Percentiles rank a stretch among this genome's conserved stretches.
Evolutionary conservation across 306 rosid species (phyloP).

Genomic region (Vigna trinervia): DNA sequence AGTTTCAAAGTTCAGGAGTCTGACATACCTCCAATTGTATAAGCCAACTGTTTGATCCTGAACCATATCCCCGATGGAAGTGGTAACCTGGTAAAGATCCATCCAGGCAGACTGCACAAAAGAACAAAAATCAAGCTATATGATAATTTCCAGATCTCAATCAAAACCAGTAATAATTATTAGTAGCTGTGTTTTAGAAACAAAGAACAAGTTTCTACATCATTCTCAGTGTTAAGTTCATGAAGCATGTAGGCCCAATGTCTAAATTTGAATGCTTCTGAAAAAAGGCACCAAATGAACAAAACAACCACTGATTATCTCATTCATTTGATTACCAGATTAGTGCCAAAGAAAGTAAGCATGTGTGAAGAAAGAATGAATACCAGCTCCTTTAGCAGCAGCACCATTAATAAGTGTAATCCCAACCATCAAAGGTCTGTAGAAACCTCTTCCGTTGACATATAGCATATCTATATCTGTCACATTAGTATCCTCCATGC

Average conservation of each 20-base stretch:
- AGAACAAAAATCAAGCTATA: slow-evolving; percentile 35
- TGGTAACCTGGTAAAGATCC: slow-evolving; percentile 62
- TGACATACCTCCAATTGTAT: slow-evolving; percentile 56
- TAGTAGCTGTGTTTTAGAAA: background rate
- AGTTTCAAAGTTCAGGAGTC: slow-evolving; percentile 21
- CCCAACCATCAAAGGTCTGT: slow-evolving; percentile 55
- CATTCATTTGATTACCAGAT: background rate
- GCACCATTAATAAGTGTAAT: slow-evolving; percentile 60
- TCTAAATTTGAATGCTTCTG: slow-evolving; percentile 7
- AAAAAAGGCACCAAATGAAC: slow-evolving; percentile 7
- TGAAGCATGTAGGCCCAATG: slow-evolving; percentile 12
- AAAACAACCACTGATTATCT: slow-evolving; percentile 20
- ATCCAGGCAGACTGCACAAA: slow-evolving; percentile 56
- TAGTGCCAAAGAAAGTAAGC: slow-evolving; percentile 19
- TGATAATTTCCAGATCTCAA: slow-evolving; percentile 47
- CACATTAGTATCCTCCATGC: slow-evolving; percentile 48
- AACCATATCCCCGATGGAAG: slow-evolving; percentile 59
- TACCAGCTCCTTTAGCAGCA: slow-evolving; percentile 68
- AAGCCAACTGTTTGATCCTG: slow-evolving; percentile 64
- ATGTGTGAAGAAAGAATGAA: slow-evolving; percentile 27
- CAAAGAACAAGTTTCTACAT: slow-evolving; percentile 2
- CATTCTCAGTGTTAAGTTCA: slow-evolving; percentile 1
- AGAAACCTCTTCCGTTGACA: slow-evolving; percentile 43
- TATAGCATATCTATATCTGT: slow-evolving; percentile 49
- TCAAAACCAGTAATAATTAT: slow-evolving; percentile 7